Evolutionary conservation across 768 basidiomycete species (phyloP), one percentile per base, ranked within the genome.

Genomic region (Pleurotus pulmonarius): DNA sequence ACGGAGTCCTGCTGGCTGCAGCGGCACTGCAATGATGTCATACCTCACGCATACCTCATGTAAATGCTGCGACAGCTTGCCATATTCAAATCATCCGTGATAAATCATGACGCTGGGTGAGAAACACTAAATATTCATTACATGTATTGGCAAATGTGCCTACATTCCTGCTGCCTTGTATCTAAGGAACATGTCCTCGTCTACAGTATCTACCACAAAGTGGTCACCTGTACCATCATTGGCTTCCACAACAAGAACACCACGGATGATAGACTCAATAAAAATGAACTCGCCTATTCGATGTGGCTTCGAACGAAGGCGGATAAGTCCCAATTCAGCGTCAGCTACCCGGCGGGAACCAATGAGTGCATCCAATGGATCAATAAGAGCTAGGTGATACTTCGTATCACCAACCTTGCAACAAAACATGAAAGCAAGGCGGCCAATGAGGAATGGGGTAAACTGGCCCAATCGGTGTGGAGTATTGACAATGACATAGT

Each of bases 141-240:
- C n/a, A n/a, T n/a, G n/a, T n/a, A n/a, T n/a, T n/a, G n/a, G n/a
- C n/a, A n/a, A n/a, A n/a, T n/a, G n/a, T n/a, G n/a, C n/a, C 29
- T 29, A 29, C 29, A 29, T 8, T 0, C 29, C 29, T 2, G 6
- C 29, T 8, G 29, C 29, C 9, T 9, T 29, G 29, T 29, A 29
- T 13, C 41, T 43, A 11, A 66, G 43, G 20, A 66, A 69, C 67
- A 67, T 67, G 53, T 73, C 69, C 12, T 51, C 48, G 58, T 73
- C 70, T 1, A 67, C 25, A 8, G 60, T 25, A 56, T 73, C 69
- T 20, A 67, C 49, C 5, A 73, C 58, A 3, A 70, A 41, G 18
- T 44, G 67, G 22, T 69, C 66, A 0, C 60, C 64, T 29, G 16
- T 18, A 3, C 24, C 39, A 5, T 55, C 49, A 13, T 43, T 55